Conservation (phyloP, 305 asterid species). For the Plantago lanceolata region DNA sequence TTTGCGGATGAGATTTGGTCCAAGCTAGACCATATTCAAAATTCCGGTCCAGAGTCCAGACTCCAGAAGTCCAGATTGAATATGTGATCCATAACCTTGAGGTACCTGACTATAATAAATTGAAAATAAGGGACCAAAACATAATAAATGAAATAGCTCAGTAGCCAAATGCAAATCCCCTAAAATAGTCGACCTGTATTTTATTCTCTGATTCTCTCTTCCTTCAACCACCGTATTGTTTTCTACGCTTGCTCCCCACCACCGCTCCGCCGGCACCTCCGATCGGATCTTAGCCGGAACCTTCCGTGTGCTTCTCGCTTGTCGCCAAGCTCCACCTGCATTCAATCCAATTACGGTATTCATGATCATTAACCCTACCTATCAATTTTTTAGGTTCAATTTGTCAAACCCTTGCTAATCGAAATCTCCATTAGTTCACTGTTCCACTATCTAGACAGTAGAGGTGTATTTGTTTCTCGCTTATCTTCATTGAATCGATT, state of each 20-base stretch:
- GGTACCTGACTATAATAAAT: too few relatives aligned
- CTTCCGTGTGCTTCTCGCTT: not conserved
- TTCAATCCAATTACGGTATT: not conserved
- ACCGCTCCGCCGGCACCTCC: not conserved
- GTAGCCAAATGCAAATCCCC: too few relatives aligned
- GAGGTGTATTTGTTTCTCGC: not conserved
- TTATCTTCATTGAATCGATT: not conserved
- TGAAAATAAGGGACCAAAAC: too few relatives aligned
- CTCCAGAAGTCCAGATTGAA: too few relatives aligned
- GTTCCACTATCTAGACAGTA: not conserved
- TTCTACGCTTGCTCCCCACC: not conserved
- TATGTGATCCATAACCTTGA: too few relatives aligned
- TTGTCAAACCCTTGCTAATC: not conserved
- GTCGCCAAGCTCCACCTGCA: not conserved
- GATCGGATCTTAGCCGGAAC: not conserved
- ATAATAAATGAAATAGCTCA: too few relatives aligned
- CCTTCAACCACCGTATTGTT: not conserved
- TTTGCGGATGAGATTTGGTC: too few relatives aligned
- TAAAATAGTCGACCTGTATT: too few relatives aligned
- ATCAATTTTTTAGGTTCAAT: not conserved
- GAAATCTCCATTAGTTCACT: not conserved
- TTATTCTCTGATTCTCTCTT: not conserved
- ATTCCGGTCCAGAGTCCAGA: too few relatives aligned
- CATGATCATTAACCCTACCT: not conserved
- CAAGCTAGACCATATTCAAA: too few relatives aligned